phyloP scores from a whole-genome alignment of 2,329 filamentous ascomycete genomes.

The Pleoardoris graminearum region DNA sequence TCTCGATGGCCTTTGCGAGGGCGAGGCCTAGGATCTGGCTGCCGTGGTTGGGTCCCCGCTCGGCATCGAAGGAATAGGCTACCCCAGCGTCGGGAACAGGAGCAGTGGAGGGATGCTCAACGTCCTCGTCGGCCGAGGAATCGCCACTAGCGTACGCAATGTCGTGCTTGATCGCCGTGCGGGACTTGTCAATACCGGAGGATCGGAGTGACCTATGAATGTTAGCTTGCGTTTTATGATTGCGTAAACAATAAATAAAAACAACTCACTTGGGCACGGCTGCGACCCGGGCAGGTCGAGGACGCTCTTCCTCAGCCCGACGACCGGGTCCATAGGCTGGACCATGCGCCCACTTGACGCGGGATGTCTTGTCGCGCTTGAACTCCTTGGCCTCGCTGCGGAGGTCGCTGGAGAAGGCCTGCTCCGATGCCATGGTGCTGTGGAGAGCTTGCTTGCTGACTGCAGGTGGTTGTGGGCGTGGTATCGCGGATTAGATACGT shows the following conservation, averaged over 20 bases:
- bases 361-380: conserved; percentile 54
- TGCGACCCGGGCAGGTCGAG: conserved; percentile 42
- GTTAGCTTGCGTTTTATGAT: conserved; percentile 16
- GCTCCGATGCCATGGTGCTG: conserved; percentile 50
- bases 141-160: conserved; percentile 47
- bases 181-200: conserved; percentile 39
- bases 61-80: conserved; percentile 59
- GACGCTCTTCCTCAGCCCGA: conserved; percentile 39
- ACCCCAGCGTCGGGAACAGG: conserved; percentile 54
- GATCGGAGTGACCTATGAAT: conserved; percentile 18
- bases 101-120: conserved; percentile 50
- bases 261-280: conserved; percentile 36
- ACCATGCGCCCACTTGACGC: conserved; percentile 57
- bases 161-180: conserved; percentile 48
- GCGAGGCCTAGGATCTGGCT: conserved; percentile 62
- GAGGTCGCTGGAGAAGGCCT: conserved; percentile 56
- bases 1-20: conserved; percentile 61
- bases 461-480: conserved; percentile 17
- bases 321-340: conserved; percentile 45
- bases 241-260: not conserved
- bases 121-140: conserved; percentile 51
- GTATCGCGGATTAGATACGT: conserved; percentile 14
- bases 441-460: conserved; percentile 12
- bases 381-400: conserved; percentile 58
- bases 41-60: conserved; percentile 55